Evolutionary conservation across 2,329 filamentous ascomycete genomes (phyloP).

Genomic region (Venturia oleaginea): DNA sequence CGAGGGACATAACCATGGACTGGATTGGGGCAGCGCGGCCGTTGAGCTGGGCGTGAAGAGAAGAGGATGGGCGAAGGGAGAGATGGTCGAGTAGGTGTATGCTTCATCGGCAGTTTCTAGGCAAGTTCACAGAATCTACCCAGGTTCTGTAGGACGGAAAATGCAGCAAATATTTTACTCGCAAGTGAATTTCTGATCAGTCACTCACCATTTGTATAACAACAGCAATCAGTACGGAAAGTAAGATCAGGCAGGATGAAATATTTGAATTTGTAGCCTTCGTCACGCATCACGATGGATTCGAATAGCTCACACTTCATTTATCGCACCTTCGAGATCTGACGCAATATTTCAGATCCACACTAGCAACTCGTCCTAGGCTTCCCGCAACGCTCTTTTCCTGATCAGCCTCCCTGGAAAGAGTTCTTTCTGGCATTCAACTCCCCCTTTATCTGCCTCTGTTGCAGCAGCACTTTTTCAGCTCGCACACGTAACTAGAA

Average conservation of each 20-base stretch:
- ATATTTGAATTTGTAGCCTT: no score
- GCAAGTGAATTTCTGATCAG: not conserved
- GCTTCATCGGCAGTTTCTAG: not conserved
- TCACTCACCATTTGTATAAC: not conserved
- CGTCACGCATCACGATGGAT: no score
- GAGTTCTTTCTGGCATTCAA: no score
- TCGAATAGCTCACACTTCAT: no score
- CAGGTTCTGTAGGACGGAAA: not conserved
- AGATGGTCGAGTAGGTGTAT: constrained; percentile 36
- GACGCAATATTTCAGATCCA: no score
- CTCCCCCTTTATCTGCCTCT: no score
- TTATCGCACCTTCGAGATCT: no score
- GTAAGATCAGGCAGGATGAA: not conserved
- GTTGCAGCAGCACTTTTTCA: no score
- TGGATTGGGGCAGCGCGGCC: constrained; percentile 90
- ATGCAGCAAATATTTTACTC: not conserved
- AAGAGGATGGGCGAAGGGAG: constrained; percentile 70
- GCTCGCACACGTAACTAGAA: no score
- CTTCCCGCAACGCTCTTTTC: no score
- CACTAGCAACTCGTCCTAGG: no score
- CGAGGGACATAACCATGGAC: constrained; percentile 79
- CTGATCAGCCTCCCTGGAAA: no score
- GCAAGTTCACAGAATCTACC: not conserved
- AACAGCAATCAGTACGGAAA: not conserved
- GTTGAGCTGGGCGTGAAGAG: constrained; percentile 91